Evolutionary conservation across 1,284 basidiomycete genomes (phyloP).

Genomic region (Phellopilus nigrolimitatus): DNA sequence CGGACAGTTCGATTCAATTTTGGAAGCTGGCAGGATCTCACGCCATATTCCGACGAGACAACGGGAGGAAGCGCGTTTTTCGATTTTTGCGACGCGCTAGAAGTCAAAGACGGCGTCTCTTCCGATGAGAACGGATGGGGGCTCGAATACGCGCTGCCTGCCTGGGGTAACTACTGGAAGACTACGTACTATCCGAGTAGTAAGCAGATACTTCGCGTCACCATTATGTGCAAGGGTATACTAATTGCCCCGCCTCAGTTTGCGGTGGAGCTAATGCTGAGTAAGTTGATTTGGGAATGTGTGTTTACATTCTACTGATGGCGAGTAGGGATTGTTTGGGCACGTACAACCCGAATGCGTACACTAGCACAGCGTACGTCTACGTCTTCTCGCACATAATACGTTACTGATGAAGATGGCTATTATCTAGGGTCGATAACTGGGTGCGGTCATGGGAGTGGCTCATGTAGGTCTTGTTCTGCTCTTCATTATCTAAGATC

Average conservation of each 20-base stretch:
- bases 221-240: background rate
- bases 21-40: constrained; percentile 53
- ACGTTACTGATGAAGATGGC: background rate
- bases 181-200: constrained; percentile 37
- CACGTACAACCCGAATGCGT: constrained; percentile 45
- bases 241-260: constrained; percentile 31
- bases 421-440: constrained; percentile 38
- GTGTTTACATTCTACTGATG: background rate
- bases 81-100: constrained; percentile 68
- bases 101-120: constrained; percentile 56
- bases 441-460: constrained; percentile 52
- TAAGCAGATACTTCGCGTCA: constrained; percentile 27
- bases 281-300: constrained; percentile 30
- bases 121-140: constrained; percentile 60
- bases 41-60: constrained; percentile 42
- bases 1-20: constrained; percentile 49
- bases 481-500: background rate
- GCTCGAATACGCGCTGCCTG: constrained; percentile 50
- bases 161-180: constrained; percentile 59
- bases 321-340: constrained; percentile 48
- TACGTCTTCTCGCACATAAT: background rate
- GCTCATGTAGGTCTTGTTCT: constrained; percentile 50
- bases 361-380: constrained; percentile 39
- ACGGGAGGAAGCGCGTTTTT: constrained; percentile 44
- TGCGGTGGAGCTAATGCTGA: constrained; percentile 38